A percentile compares a stretch with the other conserved stretches of the same genome.
These are phyloP conservation scores for Solanum appendiculatum DNA, from an alignment of 257 asterid species.

Conservation along the genomic window DNA sequence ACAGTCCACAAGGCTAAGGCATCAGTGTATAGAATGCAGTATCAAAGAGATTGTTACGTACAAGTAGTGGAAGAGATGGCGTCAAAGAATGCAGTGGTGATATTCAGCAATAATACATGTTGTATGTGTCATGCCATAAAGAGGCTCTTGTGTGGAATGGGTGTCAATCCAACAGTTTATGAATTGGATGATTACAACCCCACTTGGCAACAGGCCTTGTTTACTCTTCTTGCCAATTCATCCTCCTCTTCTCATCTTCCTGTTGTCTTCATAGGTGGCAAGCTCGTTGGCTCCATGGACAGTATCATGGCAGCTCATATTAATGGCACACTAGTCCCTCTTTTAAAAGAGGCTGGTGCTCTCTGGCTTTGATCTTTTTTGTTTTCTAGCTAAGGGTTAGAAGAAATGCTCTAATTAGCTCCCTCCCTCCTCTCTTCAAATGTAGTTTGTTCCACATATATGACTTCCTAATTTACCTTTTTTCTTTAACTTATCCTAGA, in stretches of 20 bases:
- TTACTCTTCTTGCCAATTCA: neutral
- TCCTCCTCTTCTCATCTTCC: slow-evolving; percentile 1
- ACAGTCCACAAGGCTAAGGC: neutral
- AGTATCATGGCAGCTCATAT: slow-evolving; percentile 19
- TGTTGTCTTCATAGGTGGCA: slow-evolving; percentile 19
- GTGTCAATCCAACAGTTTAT: slow-evolving; percentile 11
- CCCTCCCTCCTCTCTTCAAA: neutral
- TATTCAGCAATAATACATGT: slow-evolving; percentile 15
- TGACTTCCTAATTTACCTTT: neutral
- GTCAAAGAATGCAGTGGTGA: slow-evolving; percentile 17
- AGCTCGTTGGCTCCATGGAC: slow-evolving; percentile 14
- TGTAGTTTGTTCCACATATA: neutral
- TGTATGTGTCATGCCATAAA: slow-evolving; percentile 21
- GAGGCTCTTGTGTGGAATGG: slow-evolving; percentile 19
- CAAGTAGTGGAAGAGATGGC: neutral
- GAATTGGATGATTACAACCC: slow-evolving; percentile 12
- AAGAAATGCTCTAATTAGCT: neutral
- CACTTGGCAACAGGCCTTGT: slow-evolving; percentile 4
- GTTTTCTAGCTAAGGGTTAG: neutral
- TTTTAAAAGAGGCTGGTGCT: slow-evolving; percentile 22
- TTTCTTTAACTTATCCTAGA: neutral
- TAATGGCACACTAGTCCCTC: slow-evolving; percentile 14
- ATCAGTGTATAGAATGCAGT: neutral
- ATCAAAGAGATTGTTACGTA: neutral
- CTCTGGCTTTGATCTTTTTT: slow-evolving; percentile 10